phyloP scores from a whole-genome alignment of 164 flowering plant genomes.

The Warburgia ugandensis region DNA sequence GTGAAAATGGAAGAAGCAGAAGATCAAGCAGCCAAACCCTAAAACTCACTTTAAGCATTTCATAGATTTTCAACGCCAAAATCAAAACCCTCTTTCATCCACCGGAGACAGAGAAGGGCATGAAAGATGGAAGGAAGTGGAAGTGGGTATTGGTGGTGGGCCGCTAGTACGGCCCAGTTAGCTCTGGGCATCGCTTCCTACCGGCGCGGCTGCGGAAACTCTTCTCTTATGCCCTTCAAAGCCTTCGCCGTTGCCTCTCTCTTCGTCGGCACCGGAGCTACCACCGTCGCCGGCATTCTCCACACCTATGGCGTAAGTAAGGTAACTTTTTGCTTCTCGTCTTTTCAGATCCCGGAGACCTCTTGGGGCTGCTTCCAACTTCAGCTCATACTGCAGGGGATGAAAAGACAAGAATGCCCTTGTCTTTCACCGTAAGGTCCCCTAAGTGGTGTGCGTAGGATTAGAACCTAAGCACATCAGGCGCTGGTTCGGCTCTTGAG shows the following conservation, averaged over 20 bases:
- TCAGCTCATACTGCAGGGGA: background rate
- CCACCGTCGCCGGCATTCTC: constrained; percentile 40
- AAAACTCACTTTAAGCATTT: too few relatives aligned
- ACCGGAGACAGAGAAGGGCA: background rate
- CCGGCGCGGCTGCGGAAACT: constrained; percentile 35
- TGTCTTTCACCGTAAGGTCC: too few relatives aligned
- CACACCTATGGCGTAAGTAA: constrained; percentile 46
- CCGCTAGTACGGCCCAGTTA: constrained; percentile 51
- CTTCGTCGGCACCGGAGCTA: constrained; percentile 63
- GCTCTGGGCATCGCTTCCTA: constrained; percentile 35
- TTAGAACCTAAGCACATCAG: too few relatives aligned
- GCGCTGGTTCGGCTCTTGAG: background rate
- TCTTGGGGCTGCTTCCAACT: too few relatives aligned
- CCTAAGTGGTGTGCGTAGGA: too few relatives aligned
- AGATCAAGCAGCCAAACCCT: too few relatives aligned
- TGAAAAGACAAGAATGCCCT: too few relatives aligned
- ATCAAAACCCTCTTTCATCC: background rate
- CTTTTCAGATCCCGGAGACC: background rate
- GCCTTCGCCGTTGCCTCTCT: constrained; percentile 83
- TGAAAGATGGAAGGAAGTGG: background rate
- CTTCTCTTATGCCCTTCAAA: constrained; percentile 56
- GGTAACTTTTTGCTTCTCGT: constrained; percentile 21
- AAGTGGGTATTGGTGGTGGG: constrained; percentile 56
- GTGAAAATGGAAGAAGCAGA: too few relatives aligned
- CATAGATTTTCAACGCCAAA: background rate